Evolutionary conservation across 2,329 filamentous ascomycete genomes (phyloP).

Genomic region (Talaromyces marneffei): DNA sequence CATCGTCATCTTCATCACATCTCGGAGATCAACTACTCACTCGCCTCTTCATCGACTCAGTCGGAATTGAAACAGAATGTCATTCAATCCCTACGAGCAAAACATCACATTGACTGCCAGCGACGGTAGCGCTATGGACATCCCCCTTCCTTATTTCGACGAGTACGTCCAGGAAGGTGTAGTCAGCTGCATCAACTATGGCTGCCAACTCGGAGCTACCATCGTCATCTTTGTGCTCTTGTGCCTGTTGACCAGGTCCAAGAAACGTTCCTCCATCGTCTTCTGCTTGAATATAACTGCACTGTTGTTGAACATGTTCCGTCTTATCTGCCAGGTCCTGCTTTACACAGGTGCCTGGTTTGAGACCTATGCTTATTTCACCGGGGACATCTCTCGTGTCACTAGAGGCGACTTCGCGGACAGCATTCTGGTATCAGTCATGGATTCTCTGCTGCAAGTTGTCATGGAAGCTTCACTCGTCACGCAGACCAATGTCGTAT

Average conservation of each 20-base stretch:
- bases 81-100: constrained; percentile 51
- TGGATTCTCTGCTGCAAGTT: constrained; percentile 49
- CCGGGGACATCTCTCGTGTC: constrained; percentile 51
- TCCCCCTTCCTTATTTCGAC: constrained; percentile 43
- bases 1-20: not conserved
- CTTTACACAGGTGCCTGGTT: constrained; percentile 58
- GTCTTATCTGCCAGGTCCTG: constrained; percentile 39
- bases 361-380: constrained; percentile 56
- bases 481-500: constrained; percentile 60
- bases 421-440: constrained; percentile 45
- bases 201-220: constrained; percentile 63
- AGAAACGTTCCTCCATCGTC: constrained; percentile 59
- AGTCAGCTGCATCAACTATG: constrained; percentile 58
- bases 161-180: constrained; percentile 43
- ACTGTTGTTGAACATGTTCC: constrained; percentile 56
- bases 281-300: constrained; percentile 61
- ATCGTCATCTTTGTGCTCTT: constrained; percentile 60
- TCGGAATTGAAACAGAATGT: constrained; percentile 3
- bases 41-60: not conserved
- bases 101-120: constrained; percentile 42
- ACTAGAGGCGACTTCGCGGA: constrained; percentile 39
- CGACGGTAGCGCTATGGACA: constrained; percentile 40
- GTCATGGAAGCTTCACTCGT: constrained; percentile 56
- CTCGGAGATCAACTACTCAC: not conserved
- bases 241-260: constrained; percentile 59